Conservation (phyloP, 2,329 filamentous ascomycete species). For the Pseudogymnoascus sp. region DNA sequence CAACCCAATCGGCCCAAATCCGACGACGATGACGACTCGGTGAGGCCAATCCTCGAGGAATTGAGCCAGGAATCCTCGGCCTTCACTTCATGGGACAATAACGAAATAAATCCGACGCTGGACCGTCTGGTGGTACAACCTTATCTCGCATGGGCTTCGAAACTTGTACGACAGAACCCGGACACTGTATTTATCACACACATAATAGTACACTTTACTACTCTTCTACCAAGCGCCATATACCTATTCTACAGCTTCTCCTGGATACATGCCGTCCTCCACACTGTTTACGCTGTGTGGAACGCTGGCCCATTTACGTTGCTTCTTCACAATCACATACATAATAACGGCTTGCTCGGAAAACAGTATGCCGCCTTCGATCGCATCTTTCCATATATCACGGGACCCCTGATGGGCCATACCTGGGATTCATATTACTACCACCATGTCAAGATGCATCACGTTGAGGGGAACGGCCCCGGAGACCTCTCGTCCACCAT, state of each 20-base stretch:
- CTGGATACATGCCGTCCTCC: constrained; percentile 59
- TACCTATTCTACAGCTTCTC: constrained; percentile 59
- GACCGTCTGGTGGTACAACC: constrained; percentile 48
- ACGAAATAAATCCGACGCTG: constrained; percentile 35
- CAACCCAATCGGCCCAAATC: neutral
- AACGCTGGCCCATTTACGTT: constrained; percentile 70
- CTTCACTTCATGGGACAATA: constrained; percentile 44
- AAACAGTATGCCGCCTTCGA: constrained; percentile 53
- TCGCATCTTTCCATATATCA: constrained; percentile 61
- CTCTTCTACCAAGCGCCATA: constrained; percentile 61
- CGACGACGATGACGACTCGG: neutral
- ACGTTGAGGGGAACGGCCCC: constrained; percentile 73
- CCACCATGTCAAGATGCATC: constrained; percentile 80
- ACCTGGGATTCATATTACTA: constrained; percentile 83
- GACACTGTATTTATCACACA: constrained; percentile 76
- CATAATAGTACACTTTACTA: constrained; percentile 62
- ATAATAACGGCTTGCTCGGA: constrained; percentile 61
- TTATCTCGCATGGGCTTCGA: constrained; percentile 50
- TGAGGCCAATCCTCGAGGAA: neutral
- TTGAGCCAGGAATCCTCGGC: constrained; percentile 40
- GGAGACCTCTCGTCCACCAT: constrained; percentile 70
- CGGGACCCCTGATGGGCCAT: constrained; percentile 72
- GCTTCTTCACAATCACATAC: constrained; percentile 81
- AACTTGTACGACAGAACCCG: constrained; percentile 55
- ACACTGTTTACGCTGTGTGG: constrained; percentile 58